Base-by-base conservation (phyloP, 2,329 filamentous ascomycete genomes). In the Xylariaceae sp. region DNA sequence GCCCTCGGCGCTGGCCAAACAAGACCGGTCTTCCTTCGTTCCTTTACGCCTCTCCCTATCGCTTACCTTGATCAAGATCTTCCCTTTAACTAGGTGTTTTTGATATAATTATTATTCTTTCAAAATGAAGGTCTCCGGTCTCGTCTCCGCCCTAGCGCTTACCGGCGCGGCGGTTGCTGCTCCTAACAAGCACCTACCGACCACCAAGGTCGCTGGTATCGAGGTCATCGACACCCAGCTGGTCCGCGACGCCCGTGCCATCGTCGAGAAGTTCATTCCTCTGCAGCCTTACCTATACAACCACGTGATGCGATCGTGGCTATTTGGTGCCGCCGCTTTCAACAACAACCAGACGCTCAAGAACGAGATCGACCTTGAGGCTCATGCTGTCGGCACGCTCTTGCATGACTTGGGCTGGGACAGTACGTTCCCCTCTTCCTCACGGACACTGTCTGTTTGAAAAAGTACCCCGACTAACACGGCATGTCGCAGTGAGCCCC, bases 231-330 rank as follows among this genome's bases (percentile, higher is more conserved):
- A 60, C 35, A 60, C 57, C 8, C 47, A 37, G 23, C 37, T 60
- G 0, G 57, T 60, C 23, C 55, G 50, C 23, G 40, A 58, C 21
- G 57, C 55, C 27, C 18, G 52, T 20, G 24, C 39, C 15, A 46
- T 44, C 7, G 51, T 58, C 29, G 49, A 58, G 55, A 42, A 51
- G 33, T 60, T 60, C 51, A 60, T 55, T 33, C 55, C 57, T 36
- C 55, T 60, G n/a, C 57, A 60, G 55, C 57, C 55, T 27, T 60
- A 60, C 42, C 48, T 60, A 1, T 60, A 58, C 41, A 47, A 37
- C 40, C 57, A 60, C 24, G 39, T 58, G 18, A 60, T 60, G 55
- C 51, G 57, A 16, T 50, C 48, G 21, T 60, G 57, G 57, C 40
- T 60, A 1, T 60, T 52, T 13, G 57, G 57, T 18, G 55, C 55